Evolutionary conservation across 768 basidiomycete species (phyloP), one percentile per base, ranked within the genome.

Genomic region (Trametes sanguinea): DNA sequence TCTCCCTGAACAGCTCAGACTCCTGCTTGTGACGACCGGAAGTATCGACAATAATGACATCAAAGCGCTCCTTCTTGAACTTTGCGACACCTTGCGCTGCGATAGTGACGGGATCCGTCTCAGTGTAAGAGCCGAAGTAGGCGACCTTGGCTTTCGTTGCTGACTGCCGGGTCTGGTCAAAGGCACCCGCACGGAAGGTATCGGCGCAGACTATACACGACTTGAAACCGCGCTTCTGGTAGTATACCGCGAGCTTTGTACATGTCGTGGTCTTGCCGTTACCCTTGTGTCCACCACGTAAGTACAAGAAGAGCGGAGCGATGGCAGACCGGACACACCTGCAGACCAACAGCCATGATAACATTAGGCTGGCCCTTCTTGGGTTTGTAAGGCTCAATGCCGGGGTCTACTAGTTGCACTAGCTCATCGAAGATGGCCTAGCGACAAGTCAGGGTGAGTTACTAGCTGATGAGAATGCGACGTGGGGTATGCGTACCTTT

Each of bases 251-350:
- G 43, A 99, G 87, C 71, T 98, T 99, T 9, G 97, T 99, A 76
- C 97, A 99, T 43, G 96, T 98, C 22, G 97, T 99, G 4, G 97
- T 99, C 81, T 99, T 99, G 45, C 97, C 97, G 55, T 96, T 97
- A 52, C 95, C 95, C 93, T 96, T 43, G 11, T 11, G 11, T 11
- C 35, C 35, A 37, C 11, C 42, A 16, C 42, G n/a, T 43, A 16
- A 13, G 42, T 11, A 37, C 35, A 37, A 37, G 6, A 37, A 6
- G 11, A 6, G 11, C 6, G 35, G 35, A 6, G 35, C 6, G 35
- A 37, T 11, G 35, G 35, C 22, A 22, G 32, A 9, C 16, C n/a
- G 37, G 40, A 71, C 82, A 62, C 67, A 92, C 94, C 83, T 97
- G 95, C 44, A 98, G 84, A 74, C 95, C 95, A 63, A 98, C 95